Base-by-base conservation (phyloP, 129 eudicot genomes). In the Chrysanthemum lavandulifolium region DNA sequence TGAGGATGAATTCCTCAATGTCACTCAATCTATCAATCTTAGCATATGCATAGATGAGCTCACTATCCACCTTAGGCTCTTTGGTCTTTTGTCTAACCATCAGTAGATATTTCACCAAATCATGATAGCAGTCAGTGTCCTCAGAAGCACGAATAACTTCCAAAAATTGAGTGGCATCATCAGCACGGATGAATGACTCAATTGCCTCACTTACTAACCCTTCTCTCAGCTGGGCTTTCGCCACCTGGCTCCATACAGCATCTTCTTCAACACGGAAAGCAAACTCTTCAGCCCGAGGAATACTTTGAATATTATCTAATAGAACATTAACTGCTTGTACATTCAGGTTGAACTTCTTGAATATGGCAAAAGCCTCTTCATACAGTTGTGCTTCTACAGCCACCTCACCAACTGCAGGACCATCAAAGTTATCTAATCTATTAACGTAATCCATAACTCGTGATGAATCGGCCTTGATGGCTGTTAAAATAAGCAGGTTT, bases 221-320 rank as follows among this genome's bases (percentile, higher is more conserved):
- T 25, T 89, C 96, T 67, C 94, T 86, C 45, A 92, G 87, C 74
- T 92, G 98, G 80, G 98, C 96, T 79, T 83, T 89, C 27, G 89
- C 98, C 73, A 92, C 98, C 85, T 92, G 98, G 77, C 96, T 89
- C 98, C 98, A 92, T 13, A 92, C 98, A 55, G 91, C 94, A 87
- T 89, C 98, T 77, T 92, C 98, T 76, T 92, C 98, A 74, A 92
- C 98, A 51, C 96, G 98, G 83, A 82, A 92, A 2, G 98, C 98
- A 82, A 92, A 92, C 79, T 92, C 98, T 47, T 82, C 98, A 23
- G 98, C 94, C 8, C 98, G 96, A 45, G 88, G 83, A 25, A 92
- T 85, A 78, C 82, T 86, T 50, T 86, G 86, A 66, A 92, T 87
- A 67, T 89, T 86, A 63, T 92, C 98, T 69, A 92, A 65, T 12